Base-by-base conservation (phyloP, 768 basidiomycete species). In the Pisolithus tinctorius region DNA sequence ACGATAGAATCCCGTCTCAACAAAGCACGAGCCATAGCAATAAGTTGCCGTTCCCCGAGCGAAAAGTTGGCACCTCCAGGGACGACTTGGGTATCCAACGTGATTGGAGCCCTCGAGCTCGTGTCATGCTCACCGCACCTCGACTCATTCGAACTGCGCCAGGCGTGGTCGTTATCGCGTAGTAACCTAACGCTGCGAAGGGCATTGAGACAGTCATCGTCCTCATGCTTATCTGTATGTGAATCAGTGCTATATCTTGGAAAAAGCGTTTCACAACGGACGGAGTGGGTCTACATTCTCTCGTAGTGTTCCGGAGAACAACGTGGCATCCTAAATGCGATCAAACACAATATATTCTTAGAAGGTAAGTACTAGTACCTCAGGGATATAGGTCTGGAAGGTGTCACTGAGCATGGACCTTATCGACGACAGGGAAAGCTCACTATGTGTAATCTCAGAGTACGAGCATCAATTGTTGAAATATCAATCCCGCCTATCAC, bases 401-500 rank as follows among this genome's bases (percentile, higher is more conserved):
- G 37, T 25, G 17, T 57, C 36, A 55, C 38, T 47, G 4, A 45
- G 6, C 25, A 36, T 23, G 16, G 50, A 31, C 54, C 52, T 38
- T 41, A 4, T 42, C 37, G 47, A 11, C n/a, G 37, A 43, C 47
- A 48, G 26, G 47, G 20, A 20, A 13, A 13, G 48, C 81, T 63
- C 60, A 86, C 84, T 65, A 88, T 57, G 55, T 84, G 78, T 1
- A 86, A 84, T n/a, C 88, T 77, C 54, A 94, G 63, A 63, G 93
- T 91, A 59, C 91, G 81, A 11, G 93, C 68, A 10, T 91, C 92
- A 50, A 96, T 93, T 5, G 72, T 83, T 1, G 84, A 84, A 48
- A 93, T 89, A 60, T 94, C 91, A 51, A 94, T 83, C 5, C 91
- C 92, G 55, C 93, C 93, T n/a, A 95, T 82, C 43, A 88, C 27